A percentile compares a stretch with the other conserved stretches of the same genome.
Evolutionary conservation across 805 yeast genomes (phyloP).

Genomic region (Myxozyma sirexii): DNA sequence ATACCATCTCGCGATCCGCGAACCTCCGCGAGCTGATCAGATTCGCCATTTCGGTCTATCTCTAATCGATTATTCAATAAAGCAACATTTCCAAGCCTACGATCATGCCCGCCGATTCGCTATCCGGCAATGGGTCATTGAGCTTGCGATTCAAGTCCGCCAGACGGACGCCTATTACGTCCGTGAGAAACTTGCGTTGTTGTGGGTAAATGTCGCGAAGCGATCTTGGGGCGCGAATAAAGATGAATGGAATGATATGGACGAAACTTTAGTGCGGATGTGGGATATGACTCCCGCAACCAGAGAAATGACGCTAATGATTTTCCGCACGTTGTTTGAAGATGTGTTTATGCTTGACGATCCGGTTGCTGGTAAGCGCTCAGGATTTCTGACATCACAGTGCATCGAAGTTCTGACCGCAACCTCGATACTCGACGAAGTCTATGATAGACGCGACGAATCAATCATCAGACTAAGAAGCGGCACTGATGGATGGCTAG

Average conservation of each 20-base stretch:
- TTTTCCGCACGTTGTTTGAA: slow-evolving; percentile 85
- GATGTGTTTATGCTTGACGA: slow-evolving; percentile 92
- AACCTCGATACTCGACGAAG: slow-evolving; percentile 58
- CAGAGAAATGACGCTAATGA: slow-evolving; percentile 74
- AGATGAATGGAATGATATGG: slow-evolving; percentile 86
- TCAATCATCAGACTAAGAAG: slow-evolving; percentile 62
- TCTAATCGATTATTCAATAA: slow-evolving; percentile 72
- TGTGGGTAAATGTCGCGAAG: slow-evolving; percentile 92
- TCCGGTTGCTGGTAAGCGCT: slow-evolving; percentile 80
- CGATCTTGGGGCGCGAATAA: slow-evolving; percentile 75
- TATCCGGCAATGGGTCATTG: slow-evolving; percentile 81
- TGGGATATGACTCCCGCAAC: slow-evolving; percentile 70
- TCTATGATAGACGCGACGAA: slow-evolving; percentile 69
- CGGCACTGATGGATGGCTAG: slow-evolving; percentile 83
- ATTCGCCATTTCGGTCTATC: slow-evolving; percentile 89
- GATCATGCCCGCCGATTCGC: slow-evolving; percentile 63
- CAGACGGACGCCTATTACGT: slow-evolving; percentile 83
- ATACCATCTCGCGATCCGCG: slow-evolving; percentile 66
- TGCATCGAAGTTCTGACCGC: slow-evolving; percentile 85
- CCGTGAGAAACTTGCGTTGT: slow-evolving; percentile 82
- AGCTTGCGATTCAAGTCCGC: slow-evolving; percentile 63
- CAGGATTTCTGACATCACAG: slow-evolving; percentile 73
- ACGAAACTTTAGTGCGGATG: slow-evolving; percentile 66
- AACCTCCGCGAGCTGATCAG: slow-evolving; percentile 54
- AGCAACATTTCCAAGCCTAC: slow-evolving; percentile 55